Evolutionary conservation across 192 early-diverging fungal species (phyloP).

Genomic region (Piromyces finnis): DNA sequence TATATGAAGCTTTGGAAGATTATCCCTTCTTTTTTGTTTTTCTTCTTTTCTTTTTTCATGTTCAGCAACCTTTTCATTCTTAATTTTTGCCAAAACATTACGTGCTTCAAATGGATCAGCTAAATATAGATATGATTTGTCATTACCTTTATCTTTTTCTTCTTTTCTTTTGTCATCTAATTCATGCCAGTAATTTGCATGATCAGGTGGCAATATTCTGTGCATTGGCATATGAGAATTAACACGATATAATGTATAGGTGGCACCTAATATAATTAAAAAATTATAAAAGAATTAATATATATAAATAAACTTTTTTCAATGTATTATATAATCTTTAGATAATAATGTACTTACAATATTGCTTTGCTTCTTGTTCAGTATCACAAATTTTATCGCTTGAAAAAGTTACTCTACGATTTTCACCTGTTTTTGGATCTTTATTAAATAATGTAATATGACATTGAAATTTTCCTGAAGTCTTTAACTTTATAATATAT

Average conservation of each 20-base stretch:
- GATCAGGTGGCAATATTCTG: conserved; percentile 52
- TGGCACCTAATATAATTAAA: conserved; percentile 14
- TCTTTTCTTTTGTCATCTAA: conserved; percentile 34
- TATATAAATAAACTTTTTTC: no score
- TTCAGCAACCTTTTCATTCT: background rate
- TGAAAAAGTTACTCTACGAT: conserved; percentile 18
- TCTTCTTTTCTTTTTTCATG: conserved; percentile 9
- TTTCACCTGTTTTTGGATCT: conserved; percentile 35
- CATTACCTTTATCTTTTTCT: conserved; percentile 13
- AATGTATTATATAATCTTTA: no score
- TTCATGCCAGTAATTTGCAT: conserved; percentile 51
- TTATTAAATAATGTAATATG: conserved; percentile 29
- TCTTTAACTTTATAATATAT: background rate
- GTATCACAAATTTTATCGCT: conserved; percentile 8
- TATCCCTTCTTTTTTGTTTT: conserved; percentile 14
- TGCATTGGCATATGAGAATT: conserved; percentile 48
- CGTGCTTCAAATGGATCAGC: conserved; percentile 63
- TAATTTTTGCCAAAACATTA: conserved; percentile 5
- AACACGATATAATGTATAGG: conserved; percentile 59
- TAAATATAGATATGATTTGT: conserved; percentile 32
- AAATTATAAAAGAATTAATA: no score
- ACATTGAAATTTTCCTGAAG: background rate
- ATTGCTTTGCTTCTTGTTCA: conserved; percentile 28
- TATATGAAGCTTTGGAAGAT: background rate
- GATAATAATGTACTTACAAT: background rate